Conservation (phyloP, 2,329 filamentous ascomycete species). For the Amesomyces nigricolor region DNA sequence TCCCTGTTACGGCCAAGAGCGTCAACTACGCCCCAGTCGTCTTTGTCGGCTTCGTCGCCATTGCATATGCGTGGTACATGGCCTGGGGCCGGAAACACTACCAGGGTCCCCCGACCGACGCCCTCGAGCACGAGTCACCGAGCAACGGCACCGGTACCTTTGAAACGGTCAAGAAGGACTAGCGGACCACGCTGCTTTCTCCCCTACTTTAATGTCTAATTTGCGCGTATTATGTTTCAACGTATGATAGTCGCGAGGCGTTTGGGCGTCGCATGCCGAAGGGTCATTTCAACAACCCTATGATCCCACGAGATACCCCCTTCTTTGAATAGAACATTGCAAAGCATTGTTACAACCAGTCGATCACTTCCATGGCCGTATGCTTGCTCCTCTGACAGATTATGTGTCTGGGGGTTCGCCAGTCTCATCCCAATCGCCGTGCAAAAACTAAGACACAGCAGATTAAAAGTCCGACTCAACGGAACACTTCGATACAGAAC, state of each 20-base stretch:
- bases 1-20: slow-evolving; percentile 52
- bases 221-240: slow-evolving; percentile 10
- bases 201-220: neutral
- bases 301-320: slow-evolving; percentile 1
- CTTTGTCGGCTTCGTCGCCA: slow-evolving; percentile 58
- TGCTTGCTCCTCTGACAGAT: too few relatives aligned
- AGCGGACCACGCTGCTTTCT: neutral
- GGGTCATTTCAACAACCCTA: slow-evolving; percentile 9
- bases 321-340: neutral
- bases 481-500: too few relatives aligned
- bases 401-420: too few relatives aligned
- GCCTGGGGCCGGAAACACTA: slow-evolving; percentile 66
- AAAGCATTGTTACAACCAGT: too few relatives aligned
- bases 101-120: slow-evolving; percentile 50
- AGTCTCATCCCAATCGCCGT: too few relatives aligned
- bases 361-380: too few relatives aligned
- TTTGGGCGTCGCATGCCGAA: slow-evolving; percentile 15
- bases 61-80: slow-evolving; percentile 62
- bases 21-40: slow-evolving; percentile 74
- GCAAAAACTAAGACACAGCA: too few relatives aligned
- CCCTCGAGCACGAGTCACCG: slow-evolving; percentile 7
- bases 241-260: slow-evolving; percentile 12
- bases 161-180: slow-evolving; percentile 16
- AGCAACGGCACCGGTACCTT: neutral
- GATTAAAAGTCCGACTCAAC: too few relatives aligned